Base-by-base conservation (phyloP, 805 yeast species). In the Kodamaea laetipori region DNA sequence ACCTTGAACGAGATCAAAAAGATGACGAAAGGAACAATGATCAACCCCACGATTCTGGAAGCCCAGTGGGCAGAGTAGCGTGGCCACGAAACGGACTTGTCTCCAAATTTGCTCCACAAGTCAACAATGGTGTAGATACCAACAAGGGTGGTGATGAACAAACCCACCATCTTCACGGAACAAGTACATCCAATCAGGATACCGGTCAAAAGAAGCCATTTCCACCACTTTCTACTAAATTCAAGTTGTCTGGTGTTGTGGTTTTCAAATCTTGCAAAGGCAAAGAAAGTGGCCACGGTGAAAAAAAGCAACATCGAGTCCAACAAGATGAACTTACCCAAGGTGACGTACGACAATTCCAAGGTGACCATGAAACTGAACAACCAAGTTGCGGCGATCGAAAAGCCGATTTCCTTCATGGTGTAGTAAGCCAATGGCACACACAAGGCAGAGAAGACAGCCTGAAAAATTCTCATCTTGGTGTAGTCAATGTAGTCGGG, bases 141-240 rank as follows among this genome's bases (percentile, higher is more conserved):
- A 44, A 94, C 90, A 50, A 90, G 69, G 12, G 89, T 65, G 45
- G 95, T 92, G 48, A 88, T 87, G 57, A 94, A 88, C 44, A 92
- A 75, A 56, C 99, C 99, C 46, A 94, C 98, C 96, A 90, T 89
- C 68, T 94, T 94, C 45, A 90, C 95, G 21, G 96, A 85, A 60
- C 92, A 84, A 13, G 90, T 86, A 63, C 94, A 86, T 32, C 99
- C 98, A 56, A 94, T 81, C 36, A 81, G 73, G 41, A 89, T 68
- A 52, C 99, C 99, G 6, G 96, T 86, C 46, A 86, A 67, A 17
- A 84, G 54, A 41, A 94, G 67, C 96, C 97, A 92, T 61, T 81
- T 81, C 96, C 96, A 94, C 97, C 99, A 92, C 58, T 80, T 77
- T 57, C 82, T 71, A 9, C 86, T 60, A 59, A 90, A 88, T 26